Evolutionary conservation across 1,284 basidiomycete species (phyloP), one percentile per base, ranked within the genome.

Genomic region (Hypsizygus ulmarius): DNA sequence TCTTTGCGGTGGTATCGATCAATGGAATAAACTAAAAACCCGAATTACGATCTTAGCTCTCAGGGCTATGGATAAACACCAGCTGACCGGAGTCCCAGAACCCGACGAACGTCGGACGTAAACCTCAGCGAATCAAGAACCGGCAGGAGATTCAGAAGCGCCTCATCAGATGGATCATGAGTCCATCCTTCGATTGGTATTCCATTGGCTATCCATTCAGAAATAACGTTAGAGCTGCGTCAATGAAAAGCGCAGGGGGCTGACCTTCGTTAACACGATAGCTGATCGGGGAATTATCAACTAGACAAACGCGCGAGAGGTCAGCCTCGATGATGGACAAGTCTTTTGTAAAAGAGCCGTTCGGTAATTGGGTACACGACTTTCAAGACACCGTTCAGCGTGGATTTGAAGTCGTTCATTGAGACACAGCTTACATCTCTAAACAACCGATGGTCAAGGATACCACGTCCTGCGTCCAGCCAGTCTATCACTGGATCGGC

Each of bases 181-280:
- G 94, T 97, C 96, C 96, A 99, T 37, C 96, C 96, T 74, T 99
- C 96, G 65, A 99, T 93, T 28, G 96, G 97, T 59, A 99, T 93
- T 39, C 95, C 96, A 67, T 99, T 99, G 39, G 92, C 95, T 93
- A 60, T 16, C 41, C 38, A 41, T 48, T 43, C 25, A 35, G 30
- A 39, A n/a, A 29, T 43, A 18, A 33, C 29, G 21, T 16, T n/a
- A 28, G 34, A 33, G 32, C 35, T 19, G 30, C 16, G 5, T 15
- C 35, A 38, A 56, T 18, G 19, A 34, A 27, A 25, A 7, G 11
- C 7, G 11, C 38, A 35, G 35, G 21, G 25, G 21, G 71, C 85
- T 63, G 48, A 93, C 95, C 88, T 82, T 93, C 90, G 64, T 98
- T 94, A 58, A 92, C 81, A 50, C 78, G 85, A 69, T 99, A 99